Conservation (phyloP, 768 basidiomycete species). For the Trametes cingulata region DNA sequence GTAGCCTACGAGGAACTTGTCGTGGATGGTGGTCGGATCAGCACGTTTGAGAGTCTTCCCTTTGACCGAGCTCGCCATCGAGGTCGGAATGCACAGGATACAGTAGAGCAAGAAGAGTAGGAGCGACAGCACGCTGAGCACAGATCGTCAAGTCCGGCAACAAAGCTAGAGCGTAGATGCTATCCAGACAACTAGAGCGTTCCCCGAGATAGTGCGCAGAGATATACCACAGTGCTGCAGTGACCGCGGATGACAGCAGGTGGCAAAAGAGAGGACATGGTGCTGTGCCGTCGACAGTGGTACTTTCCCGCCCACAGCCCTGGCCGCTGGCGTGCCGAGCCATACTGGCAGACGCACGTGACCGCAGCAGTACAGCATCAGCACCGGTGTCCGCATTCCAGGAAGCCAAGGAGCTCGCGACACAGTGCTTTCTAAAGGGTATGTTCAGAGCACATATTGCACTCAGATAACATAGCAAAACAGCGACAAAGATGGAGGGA, state of each 20-base stretch:
- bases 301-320: not conserved
- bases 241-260: not conserved
- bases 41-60: slow-evolving; percentile 40
- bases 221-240: not conserved
- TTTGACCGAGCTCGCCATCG: slow-evolving; percentile 11
- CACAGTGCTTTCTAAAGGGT: too few species aligned
- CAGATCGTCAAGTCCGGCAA: too few species aligned
- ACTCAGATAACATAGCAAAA: not conserved
- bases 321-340: not conserved
- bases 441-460: too few species aligned
- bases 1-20: slow-evolving; percentile 84
- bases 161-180: too few species aligned
- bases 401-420: too few species aligned
- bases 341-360: not conserved
- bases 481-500: not conserved
- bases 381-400: not conserved
- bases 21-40: slow-evolving; percentile 74
- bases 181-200: not conserved
- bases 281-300: not conserved
- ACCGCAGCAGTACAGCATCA: slow-evolving; percentile 1
- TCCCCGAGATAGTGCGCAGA: not conserved
- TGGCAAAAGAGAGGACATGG: not conserved
- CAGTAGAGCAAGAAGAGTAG: not conserved
- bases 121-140: not conserved
- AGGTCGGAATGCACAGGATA: not conserved